Percentiles rank a stretch among this genome's conserved stretches.
phyloP scores from a whole-genome alignment of 2,329 filamentous ascomycete genomes.

The Zelopaecilomyces penicillatus region DNA sequence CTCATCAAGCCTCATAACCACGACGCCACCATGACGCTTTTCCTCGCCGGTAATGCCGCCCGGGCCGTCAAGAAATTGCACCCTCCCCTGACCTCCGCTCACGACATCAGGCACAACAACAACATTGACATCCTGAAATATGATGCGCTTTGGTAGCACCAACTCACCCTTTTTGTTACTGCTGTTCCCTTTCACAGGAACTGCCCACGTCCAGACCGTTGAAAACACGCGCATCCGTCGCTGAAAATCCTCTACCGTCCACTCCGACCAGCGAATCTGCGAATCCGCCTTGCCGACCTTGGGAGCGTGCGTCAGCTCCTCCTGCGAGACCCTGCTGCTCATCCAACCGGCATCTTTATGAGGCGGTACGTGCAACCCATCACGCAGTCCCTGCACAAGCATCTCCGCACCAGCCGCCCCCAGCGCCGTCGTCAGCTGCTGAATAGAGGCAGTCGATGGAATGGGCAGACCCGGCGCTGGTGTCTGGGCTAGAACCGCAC shows the following conservation, averaged over 20 bases:
- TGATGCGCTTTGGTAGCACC: slow-evolving; percentile 23
- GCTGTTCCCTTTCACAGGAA: slow-evolving; percentile 14
- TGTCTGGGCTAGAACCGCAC: slow-evolving; percentile 65
- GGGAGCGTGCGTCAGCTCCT: slow-evolving; percentile 45
- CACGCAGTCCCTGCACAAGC: slow-evolving; percentile 57
- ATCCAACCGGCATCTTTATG: slow-evolving; percentile 29
- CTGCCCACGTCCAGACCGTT: slow-evolving; percentile 51
- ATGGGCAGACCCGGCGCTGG: slow-evolving; percentile 48
- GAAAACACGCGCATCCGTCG: slow-evolving; percentile 53
- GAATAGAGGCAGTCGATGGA: slow-evolving; percentile 34
- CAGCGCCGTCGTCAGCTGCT: slow-evolving; percentile 38
- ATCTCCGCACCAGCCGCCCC: slow-evolving; percentile 60
- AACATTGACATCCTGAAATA: slow-evolving; percentile 28
- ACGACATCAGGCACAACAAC: slow-evolving; percentile 12
- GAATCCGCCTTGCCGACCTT: slow-evolving; percentile 62
- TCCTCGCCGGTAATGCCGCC: slow-evolving; percentile 1
- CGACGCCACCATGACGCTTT: not conserved
- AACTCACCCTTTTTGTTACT: too few relatives aligned
- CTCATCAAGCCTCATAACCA: slow-evolving; percentile 8
- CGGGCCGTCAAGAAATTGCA: slow-evolving; percentile 12
- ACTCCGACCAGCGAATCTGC: slow-evolving; percentile 50
- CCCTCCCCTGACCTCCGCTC: not conserved
- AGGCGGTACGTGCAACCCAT: slow-evolving; percentile 57
- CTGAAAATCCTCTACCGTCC: slow-evolving; percentile 45
- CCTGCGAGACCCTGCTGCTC: slow-evolving; percentile 12